Percentiles rank a stretch among this genome's conserved stretches.
These are phyloP conservation scores for Cladobotryum mycophilum DNA, from an alignment of 2,329 filamentous ascomycete genomes.

Conservation along the genomic window DNA sequence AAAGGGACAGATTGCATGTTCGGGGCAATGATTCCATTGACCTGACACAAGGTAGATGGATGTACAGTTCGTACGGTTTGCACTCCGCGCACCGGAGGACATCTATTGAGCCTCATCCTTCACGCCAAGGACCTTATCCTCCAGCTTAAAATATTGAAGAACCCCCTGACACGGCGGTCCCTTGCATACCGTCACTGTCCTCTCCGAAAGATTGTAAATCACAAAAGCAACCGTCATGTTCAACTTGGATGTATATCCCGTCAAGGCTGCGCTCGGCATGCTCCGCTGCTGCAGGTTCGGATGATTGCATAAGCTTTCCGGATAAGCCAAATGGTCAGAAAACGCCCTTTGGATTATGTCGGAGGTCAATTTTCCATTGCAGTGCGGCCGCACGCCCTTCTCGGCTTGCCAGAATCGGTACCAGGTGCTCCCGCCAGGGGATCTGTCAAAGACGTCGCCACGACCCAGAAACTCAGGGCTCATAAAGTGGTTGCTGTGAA, in stretches of 20 bases:
- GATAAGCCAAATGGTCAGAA: slow-evolving; percentile 18
- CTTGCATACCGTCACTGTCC: slow-evolving; percentile 17
- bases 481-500: slow-evolving; percentile 24
- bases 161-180: slow-evolving; percentile 18
- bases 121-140: not conserved
- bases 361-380: not conserved
- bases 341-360: slow-evolving; percentile 15
- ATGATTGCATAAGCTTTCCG: slow-evolving; percentile 18
- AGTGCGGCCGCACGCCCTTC: slow-evolving; percentile 3
- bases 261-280: not conserved
- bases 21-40: too few species aligned
- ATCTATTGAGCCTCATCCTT: not conserved
- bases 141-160: slow-evolving; percentile 3
- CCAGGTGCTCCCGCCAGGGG: slow-evolving; percentile 19
- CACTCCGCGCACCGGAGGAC: too few species aligned
- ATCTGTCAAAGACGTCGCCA: slow-evolving; percentile 13
- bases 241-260: not conserved
- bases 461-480: slow-evolving; percentile 15
- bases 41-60: too few species aligned
- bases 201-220: slow-evolving; percentile 17
- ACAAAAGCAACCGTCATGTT: slow-evolving; percentile 19
- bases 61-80: too few species aligned
- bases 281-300: slow-evolving; percentile 8
- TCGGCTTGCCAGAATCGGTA: slow-evolving; percentile 14
- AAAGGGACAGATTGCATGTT: too few species aligned